A percentile compares a stretch with the other conserved stretches of the same genome.
These are phyloP conservation scores for Elsinoe perseae DNA, from an alignment of 2,329 filamentous ascomycete species.

Conservation along the genomic window DNA sequence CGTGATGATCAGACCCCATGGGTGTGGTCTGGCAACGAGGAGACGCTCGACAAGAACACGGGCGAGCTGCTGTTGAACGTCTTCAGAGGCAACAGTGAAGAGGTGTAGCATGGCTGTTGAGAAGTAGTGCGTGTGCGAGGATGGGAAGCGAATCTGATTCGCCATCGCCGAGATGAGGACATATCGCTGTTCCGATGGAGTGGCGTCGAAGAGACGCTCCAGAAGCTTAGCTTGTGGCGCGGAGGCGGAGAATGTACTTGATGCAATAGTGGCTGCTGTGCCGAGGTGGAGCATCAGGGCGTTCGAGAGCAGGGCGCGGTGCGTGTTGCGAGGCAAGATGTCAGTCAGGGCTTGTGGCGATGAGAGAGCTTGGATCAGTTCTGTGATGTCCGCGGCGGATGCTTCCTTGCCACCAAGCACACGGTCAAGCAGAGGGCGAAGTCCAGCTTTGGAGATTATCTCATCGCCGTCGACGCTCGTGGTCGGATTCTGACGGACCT, in stretches of 20 bases:
- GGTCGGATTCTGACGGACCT: conserved; percentile 60
- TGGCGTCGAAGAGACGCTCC: conserved; percentile 60
- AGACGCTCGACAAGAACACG: conserved; percentile 81
- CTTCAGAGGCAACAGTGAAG: conserved; percentile 59
- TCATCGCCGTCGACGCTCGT: conserved; percentile 56
- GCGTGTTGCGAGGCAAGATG: not conserved
- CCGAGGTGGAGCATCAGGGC: conserved; percentile 79
- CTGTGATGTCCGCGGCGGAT: conserved; percentile 64
- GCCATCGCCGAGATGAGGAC: conserved; percentile 75
- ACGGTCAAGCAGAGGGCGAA: conserved; percentile 48
- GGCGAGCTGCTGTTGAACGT: conserved; percentile 85
- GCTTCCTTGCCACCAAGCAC: conserved; percentile 45
- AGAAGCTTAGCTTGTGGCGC: conserved; percentile 65
- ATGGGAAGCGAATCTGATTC: conserved; percentile 87
- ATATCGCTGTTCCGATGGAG: conserved; percentile 68
- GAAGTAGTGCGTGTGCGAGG: conserved; percentile 87
- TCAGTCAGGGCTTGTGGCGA: conserved; percentile 34
- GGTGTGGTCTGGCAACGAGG: conserved; percentile 82
- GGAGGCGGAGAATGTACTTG: conserved; percentile 55
- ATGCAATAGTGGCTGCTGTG: conserved; percentile 59
- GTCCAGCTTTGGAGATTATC: conserved; percentile 42
- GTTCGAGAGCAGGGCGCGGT: conserved; percentile 63
- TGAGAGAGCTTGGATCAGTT: conserved; percentile 66
- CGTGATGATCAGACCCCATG: conserved; percentile 88
- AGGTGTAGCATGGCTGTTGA: conserved; percentile 75